Evolutionary conservation across 2,329 filamentous ascomycete species (phyloP), one percentile per base, ranked within the genome.

Genomic region (Hypoxylon sp.): DNA sequence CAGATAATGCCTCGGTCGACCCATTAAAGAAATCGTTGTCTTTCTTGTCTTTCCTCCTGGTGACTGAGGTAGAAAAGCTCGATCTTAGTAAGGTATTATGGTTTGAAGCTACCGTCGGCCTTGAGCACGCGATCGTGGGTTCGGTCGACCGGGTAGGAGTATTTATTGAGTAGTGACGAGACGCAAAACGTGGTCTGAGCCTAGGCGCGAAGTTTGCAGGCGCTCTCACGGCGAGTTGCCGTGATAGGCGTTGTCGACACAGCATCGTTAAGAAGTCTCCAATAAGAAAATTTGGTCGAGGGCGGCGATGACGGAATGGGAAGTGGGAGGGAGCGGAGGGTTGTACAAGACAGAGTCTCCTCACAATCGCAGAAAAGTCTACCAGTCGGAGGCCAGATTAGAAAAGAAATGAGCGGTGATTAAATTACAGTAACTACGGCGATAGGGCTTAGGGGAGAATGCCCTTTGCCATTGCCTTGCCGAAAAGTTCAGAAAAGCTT

Each of bases 11-110:
- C 70, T 86, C 84, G 22, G 83, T 79, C 5, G 83, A 74, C 6
- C 82, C 81, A 70, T 88, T 84, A 65, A 89, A 86, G 71, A 88
- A 87, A 20, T 83, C 82, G 44, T 78, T 78, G 4, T 79, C 81
- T 65, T 85, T 84, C 69, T 81, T 84, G 64, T 81, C 77, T 81
- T 83, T 82, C 61, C 74, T 73, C 54, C 77, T 74, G 10, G 75
- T 64, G 2, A 76, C 59, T 22, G 81, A 79, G 4, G 81, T 82
- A 20, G 82, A 83, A 74, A 83, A 82, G 30, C 65, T 72, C 40
- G 79, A 62, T 25, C 68, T 72, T 31, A 72, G 66, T 35, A 72
- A 27, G 49, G 56, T 46, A 46, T 25, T 51, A 22, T 63, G 27
- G 30, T 50, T 55, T 17, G 68, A 49, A 46, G 63, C 10, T 71